Conservation (phyloP, 2,329 filamentous ascomycete genomes). For the Sclerotinia subarctica region DNA sequence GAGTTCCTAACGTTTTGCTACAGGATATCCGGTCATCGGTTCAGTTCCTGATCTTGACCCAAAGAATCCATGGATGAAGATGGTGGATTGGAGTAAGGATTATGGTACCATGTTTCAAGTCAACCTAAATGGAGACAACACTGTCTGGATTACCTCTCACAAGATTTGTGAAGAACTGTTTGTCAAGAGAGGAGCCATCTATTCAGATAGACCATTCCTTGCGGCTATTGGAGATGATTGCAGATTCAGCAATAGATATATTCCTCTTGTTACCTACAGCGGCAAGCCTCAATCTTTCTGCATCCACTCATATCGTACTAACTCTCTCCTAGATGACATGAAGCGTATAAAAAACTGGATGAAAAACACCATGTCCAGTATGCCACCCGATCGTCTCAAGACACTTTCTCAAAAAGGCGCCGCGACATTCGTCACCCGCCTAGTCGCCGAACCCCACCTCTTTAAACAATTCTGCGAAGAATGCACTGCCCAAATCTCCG, state of each 20-base stretch:
- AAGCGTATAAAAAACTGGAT: conserved; percentile 23
- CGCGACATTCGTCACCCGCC: conserved; percentile 17
- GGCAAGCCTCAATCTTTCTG: conserved; percentile 5
- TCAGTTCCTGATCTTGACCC: conserved; percentile 24
- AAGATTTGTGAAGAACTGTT: conserved; percentile 45
- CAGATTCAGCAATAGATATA: conserved; percentile 19
- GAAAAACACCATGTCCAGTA: conserved; percentile 23
- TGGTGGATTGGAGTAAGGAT: conserved; percentile 40
- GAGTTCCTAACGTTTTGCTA: background rate
- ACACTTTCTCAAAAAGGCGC: conserved; percentile 15
- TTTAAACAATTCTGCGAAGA: conserved; percentile 24
- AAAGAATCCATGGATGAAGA: conserved; percentile 43
- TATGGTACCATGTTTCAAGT: conserved; percentile 45
- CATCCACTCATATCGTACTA: background rate
- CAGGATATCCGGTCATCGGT: conserved; percentile 25
- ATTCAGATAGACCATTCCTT: conserved; percentile 28
- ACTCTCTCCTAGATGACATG: conserved; percentile 19
- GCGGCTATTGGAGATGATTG: conserved; percentile 21
- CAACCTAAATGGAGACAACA: conserved; percentile 42
- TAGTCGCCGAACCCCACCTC: conserved; percentile 20
- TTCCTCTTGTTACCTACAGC: conserved; percentile 21
- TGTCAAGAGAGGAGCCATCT: conserved; percentile 42
- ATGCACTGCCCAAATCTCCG: conserved; percentile 19
- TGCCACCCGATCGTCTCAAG: conserved; percentile 32
- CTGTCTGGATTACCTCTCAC: conserved; percentile 42